Conservation (phyloP, 139 green algal species). For the Closterium sp. region DNA sequence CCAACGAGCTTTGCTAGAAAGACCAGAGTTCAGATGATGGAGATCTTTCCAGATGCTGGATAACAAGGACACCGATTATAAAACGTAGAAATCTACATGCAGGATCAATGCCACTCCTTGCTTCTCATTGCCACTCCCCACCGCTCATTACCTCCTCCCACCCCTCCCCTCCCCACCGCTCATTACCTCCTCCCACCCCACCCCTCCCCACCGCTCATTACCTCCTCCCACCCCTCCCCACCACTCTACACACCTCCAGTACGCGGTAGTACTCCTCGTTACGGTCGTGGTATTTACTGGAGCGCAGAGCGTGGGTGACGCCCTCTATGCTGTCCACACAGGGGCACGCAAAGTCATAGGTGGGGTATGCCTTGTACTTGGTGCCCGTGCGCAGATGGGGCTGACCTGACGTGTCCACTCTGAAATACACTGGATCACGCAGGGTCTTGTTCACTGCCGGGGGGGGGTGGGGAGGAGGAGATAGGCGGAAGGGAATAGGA, state of each 20-base stretch:
- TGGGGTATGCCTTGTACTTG: constrained; percentile 91
- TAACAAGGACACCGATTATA: too few species aligned
- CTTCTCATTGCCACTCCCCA: too few species aligned
- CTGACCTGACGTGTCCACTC: constrained; percentile 77
- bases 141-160: background rate
- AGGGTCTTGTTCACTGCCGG: constrained; percentile 76
- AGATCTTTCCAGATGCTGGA: too few species aligned
- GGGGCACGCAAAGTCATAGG: constrained; percentile 97
- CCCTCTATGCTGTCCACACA: constrained; percentile 92
- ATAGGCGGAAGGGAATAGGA: background rate
- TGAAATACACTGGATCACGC: constrained; percentile 91
- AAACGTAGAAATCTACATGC: background rate
- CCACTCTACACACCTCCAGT: background rate
- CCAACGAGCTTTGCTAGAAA: too few species aligned
- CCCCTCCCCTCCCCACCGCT: background rate
- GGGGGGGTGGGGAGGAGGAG: background rate
- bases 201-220: background rate
- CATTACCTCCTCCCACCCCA: background rate
- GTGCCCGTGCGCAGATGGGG: constrained; percentile 88
- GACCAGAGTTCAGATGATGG: too few species aligned
- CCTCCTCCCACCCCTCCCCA: background rate
- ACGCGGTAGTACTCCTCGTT: constrained; percentile 61
- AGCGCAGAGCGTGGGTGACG: constrained; percentile 95
- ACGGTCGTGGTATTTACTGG: constrained; percentile 89
- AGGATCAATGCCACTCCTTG: too few species aligned